These are phyloP conservation scores for Sporothrix mexicana DNA, from an alignment of 2,329 filamentous ascomycete genomes.

Conservation along the genomic window DNA sequence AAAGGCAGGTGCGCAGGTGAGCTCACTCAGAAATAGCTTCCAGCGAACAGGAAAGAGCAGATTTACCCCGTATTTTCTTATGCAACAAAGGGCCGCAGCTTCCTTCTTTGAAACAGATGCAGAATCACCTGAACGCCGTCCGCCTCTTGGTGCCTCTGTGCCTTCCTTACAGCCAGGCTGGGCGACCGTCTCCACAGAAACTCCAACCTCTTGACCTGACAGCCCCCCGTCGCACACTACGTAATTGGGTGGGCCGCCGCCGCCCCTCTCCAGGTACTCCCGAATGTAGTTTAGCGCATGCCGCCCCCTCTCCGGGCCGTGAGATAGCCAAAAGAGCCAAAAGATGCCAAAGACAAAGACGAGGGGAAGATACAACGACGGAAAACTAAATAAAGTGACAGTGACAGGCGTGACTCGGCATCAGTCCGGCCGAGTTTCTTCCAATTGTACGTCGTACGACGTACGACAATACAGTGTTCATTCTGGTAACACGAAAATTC, in stretches of 20 bases:
- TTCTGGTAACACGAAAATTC: not conserved
- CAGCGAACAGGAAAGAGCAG: not conserved
- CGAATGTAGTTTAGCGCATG: slow-evolving; percentile 22
- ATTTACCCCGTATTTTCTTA: not conserved
- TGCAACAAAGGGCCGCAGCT: slow-evolving; percentile 27
- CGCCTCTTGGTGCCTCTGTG: not conserved
- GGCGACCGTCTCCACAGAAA: slow-evolving; percentile 21
- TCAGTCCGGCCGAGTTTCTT: not conserved
- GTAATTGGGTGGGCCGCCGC: slow-evolving; percentile 15
- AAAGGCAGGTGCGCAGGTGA: slow-evolving; percentile 8
- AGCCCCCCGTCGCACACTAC: slow-evolving; percentile 3
- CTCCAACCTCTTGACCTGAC: slow-evolving; percentile 6
- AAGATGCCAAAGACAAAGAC: too few species aligned
- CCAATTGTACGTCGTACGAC: not conserved
- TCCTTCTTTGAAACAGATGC: slow-evolving; percentile 13
- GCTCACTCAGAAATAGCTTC: slow-evolving; percentile 19
- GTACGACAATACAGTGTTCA: not conserved
- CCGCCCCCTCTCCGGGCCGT: not conserved
- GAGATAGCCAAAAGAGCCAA: not conserved
- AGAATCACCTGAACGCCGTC: not conserved
- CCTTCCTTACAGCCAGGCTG: not conserved
- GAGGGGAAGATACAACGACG: not conserved
- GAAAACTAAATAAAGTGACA: not conserved
- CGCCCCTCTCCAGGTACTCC: slow-evolving; percentile 17
- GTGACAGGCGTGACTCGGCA: slow-evolving; percentile 11